Base-by-base conservation (phyloP, 2,329 filamentous ascomycete genomes). In the Epichloe baconii region DNA sequence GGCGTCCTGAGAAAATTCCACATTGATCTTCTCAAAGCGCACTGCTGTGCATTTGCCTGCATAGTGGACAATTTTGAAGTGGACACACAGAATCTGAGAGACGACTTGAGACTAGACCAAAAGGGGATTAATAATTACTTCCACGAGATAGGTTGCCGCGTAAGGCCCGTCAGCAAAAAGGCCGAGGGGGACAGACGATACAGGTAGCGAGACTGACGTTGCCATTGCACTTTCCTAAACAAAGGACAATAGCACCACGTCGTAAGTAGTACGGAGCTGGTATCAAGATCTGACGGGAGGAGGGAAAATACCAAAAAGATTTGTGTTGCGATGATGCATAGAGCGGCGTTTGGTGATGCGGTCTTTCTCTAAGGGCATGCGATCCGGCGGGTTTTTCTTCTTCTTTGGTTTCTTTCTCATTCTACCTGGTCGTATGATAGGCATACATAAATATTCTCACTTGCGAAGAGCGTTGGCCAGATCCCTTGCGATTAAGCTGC, bases 201-300 rank as follows among this genome's bases (percentile, higher is more conserved):
- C 48, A 76, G 53, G 70, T 90, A 47, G 89, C 86, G 12, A 81
- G 81, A 58, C 70, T 97, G 60, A 79, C 77, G 59, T 66, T 96
- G 55, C 93, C 93, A 3, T 71, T 96, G 45, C 77, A 83, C 53
- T 96, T 96, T 64, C 93, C 91, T 1, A 89, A 85, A 70, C 67
- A 69, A 58, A 62, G 65, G 48, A 60, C 64, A 23, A 64, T 67
- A 17, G 54, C 51, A 31, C 75, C 21, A 74, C 62, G 7, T 47
- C 59, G 52, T 26, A 52, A 54, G 49, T 56, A 54, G 17, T 2
- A 37, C 14, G 17, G 17, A 19, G 36, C n/a, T 40, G 21, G 11
- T 19, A 14, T 37, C 31, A 48, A 37, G 10, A 17, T 5, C 2
- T 17, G 10, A 26, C 6, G 37, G 26, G 44, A 17, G n/a, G n/a